Evolutionary conservation across 257 asterid genomes (phyloP), one percentile per base, ranked within the genome.

Genomic region (Nicotiana sylvestris): DNA sequence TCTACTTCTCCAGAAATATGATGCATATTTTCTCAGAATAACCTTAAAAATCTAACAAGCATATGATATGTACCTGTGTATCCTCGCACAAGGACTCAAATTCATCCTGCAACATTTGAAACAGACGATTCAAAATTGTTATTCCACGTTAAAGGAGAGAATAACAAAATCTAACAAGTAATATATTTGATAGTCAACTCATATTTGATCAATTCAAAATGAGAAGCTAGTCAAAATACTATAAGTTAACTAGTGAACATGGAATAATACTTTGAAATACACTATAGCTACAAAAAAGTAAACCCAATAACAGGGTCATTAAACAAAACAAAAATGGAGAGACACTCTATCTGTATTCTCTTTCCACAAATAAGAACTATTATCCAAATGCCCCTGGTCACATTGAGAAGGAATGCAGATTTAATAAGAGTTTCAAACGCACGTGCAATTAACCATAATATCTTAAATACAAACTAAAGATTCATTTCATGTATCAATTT

Each of bases 51-150:
- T 15, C 12, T 61, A 58, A 70, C 29, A 58, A 82, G 60, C 55
- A 58, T 55, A 32, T 60, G 39, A 49, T 74, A 74, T 49, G 62
- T 86, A 93, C 97, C 97, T 91, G 90, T 57, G 91, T 82, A 86
- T 88, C 91, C 18, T 85, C 76, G 51, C 93, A 85, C 76, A 88
- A 51, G 0, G 93, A 86, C 84, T 90, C 92, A 43, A 91, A 84
- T 43, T 88, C 88, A 84, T 89, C 94, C 97, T 93, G 98, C 90
- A 83, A 76, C 30, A 82, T 65, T 74, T 18, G 35, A 76, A 78
- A 81, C 30, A 85, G 81, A 66, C 65, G 18, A 55, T 81, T 78
- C 37, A 25, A 67, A 39, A 25, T 13, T 49, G 15, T 10, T 33
- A 35, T 16, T 66, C 49, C 82, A 66, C 33, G 39, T 32, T 9